Percentiles rank a stretch among this genome's conserved stretches.
These are phyloP conservation scores for Colletotrichum trifolii DNA, from an alignment of 2,329 filamentous ascomycete genomes.

Conservation along the genomic window DNA sequence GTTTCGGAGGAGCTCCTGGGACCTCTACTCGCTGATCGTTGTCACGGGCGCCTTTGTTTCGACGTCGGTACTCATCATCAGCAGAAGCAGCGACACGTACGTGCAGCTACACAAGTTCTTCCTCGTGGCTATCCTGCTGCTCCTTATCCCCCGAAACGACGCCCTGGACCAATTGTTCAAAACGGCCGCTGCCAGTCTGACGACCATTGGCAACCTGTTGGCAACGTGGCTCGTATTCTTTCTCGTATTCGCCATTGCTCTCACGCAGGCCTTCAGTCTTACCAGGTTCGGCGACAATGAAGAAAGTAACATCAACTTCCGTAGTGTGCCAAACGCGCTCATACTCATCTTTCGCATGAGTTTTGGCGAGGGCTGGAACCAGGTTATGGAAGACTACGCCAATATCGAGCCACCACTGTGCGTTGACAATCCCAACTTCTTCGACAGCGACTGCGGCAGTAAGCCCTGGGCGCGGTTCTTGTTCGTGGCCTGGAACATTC, in stretches of 20 bases:
- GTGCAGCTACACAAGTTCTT: slow-evolving; percentile 92
- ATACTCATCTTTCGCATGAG: slow-evolving; percentile 94
- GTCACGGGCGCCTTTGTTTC: slow-evolving; percentile 80
- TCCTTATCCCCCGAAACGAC: slow-evolving; percentile 96
- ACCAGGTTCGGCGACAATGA: slow-evolving; percentile 85
- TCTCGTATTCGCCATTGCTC: slow-evolving; percentile 93
- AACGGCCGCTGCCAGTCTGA: slow-evolving; percentile 92
- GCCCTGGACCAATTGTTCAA: slow-evolving; percentile 98
- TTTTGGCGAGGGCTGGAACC: slow-evolving; percentile 95
- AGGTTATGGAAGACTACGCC: slow-evolving; percentile 96
- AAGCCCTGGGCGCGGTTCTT: slow-evolving; percentile 86
- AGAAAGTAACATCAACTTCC: slow-evolving; percentile 86
- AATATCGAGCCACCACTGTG: slow-evolving; percentile 83
- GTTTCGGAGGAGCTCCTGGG: slow-evolving; percentile 94
- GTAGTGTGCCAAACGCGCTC: slow-evolving; percentile 91
- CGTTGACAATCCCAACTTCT: slow-evolving; percentile 77
- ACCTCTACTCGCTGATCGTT: slow-evolving; percentile 85
- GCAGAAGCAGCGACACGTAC: slow-evolving; percentile 68
- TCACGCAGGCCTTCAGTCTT: slow-evolving; percentile 95
- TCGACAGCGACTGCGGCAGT: slow-evolving; percentile 92
- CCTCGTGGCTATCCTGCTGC: slow-evolving; percentile 86
- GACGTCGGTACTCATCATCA: slow-evolving; percentile 83
- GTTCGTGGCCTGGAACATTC: slow-evolving; percentile 97
- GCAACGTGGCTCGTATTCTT: slow-evolving; percentile 99
- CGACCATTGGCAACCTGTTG: slow-evolving; percentile 88